Percentiles rank a stretch among this genome's conserved stretches.
Conservation (phyloP, 108 stramenopile genomes). For the Conticribra guillardii region DNA sequence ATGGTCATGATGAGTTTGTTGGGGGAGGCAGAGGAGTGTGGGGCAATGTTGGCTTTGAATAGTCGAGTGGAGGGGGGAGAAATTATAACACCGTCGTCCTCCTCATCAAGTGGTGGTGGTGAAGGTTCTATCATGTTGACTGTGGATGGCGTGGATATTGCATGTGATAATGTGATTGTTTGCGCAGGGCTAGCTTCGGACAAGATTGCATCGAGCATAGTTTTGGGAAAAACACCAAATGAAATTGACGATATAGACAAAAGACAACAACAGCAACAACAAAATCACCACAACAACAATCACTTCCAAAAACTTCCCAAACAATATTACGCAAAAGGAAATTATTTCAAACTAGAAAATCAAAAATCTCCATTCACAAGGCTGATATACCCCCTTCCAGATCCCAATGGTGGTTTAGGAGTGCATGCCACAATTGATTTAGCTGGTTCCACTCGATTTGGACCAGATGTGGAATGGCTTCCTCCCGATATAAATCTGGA, state of each 20-base stretch:
- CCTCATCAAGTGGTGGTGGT: slow-evolving; percentile 2
- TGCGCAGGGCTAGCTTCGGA: slow-evolving; percentile 72
- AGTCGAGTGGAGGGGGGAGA: slow-evolving; percentile 58
- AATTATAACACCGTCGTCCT: slow-evolving; percentile 2
- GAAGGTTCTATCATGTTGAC: slow-evolving; percentile 25
- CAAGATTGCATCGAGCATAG: slow-evolving; percentile 45
- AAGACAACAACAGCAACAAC: not conserved
- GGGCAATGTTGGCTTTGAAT: slow-evolving; percentile 62
- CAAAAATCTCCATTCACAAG: slow-evolving; percentile 66
- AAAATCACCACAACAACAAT: not conserved
- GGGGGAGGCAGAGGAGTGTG: slow-evolving; percentile 74
- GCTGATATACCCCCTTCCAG: slow-evolving; percentile 85
- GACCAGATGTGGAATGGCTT: slow-evolving; percentile 89
- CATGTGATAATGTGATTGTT: slow-evolving; percentile 69
- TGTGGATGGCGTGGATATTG: slow-evolving; percentile 58
- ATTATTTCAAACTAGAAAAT: slow-evolving; percentile 75
- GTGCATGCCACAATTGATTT: slow-evolving; percentile 88
- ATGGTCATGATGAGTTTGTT: slow-evolving; percentile 64
- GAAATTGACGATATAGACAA: not conserved
- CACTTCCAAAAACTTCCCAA: slow-evolving; percentile 54
- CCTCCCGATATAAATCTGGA: slow-evolving; percentile 25
- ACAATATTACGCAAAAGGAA: slow-evolving; percentile 85
- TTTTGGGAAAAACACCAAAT: slow-evolving; percentile 28
- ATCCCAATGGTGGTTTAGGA: slow-evolving; percentile 76
- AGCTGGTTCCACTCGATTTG: slow-evolving; percentile 69